Conservation (phyloP, 148 eudicot species). For the Heliosperma pusillum region DNA sequence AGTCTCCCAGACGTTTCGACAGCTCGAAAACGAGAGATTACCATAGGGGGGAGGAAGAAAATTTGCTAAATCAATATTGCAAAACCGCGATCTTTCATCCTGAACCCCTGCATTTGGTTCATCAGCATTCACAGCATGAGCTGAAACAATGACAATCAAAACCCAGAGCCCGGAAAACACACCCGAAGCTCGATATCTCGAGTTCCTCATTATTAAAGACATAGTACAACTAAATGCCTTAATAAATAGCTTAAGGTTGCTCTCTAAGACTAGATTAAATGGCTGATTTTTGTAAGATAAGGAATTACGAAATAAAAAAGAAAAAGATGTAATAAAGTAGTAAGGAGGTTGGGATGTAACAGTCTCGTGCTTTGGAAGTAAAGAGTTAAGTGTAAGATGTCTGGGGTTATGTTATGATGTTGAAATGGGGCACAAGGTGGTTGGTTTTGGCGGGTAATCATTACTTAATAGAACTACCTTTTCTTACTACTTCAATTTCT, state of each 20-base stretch:
- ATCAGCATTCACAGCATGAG: slow-evolving; percentile 15
- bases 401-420: slow-evolving; percentile 19
- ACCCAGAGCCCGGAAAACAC: slow-evolving; percentile 5
- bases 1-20: slow-evolving; percentile 77
- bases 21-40: slow-evolving; percentile 51
- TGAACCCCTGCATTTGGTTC: slow-evolving; percentile 11
- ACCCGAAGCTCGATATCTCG: slow-evolving; percentile 15
- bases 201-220: slow-evolving; percentile 18
- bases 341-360: slow-evolving; percentile 31
- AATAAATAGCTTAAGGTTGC: too few relatives aligned
- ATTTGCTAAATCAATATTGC: slow-evolving; percentile 58
- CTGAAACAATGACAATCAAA: slow-evolving; percentile 1
- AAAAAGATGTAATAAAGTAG: slow-evolving; percentile 5
- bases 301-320: not conserved
- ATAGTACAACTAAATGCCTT: not conserved
- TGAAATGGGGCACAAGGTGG: slow-evolving; percentile 24
- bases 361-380: slow-evolving; percentile 36
- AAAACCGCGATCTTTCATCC: slow-evolving; percentile 33
- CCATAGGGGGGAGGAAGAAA: slow-evolving; percentile 89
- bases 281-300: not conserved
- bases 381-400: not conserved
- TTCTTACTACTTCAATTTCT: slow-evolving; percentile 17
- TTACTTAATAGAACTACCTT: slow-evolving; percentile 32
- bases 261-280: too few relatives aligned
- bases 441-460: slow-evolving; percentile 32